Base-by-base conservation (phyloP, 2,329 filamentous ascomycete species). In the Podosphaera leucotricha region DNA sequence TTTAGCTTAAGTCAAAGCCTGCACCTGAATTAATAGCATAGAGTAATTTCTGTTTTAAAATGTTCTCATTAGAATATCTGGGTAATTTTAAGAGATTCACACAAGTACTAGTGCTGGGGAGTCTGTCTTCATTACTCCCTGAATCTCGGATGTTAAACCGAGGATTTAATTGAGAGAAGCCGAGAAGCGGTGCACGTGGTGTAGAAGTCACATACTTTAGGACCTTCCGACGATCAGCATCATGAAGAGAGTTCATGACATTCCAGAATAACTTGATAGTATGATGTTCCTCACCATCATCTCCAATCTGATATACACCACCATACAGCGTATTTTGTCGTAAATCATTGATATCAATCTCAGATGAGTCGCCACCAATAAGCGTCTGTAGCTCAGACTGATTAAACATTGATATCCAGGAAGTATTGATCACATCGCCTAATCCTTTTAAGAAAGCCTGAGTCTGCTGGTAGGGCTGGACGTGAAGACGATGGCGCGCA, bases 331-430 rank as follows among this genome's bases (percentile, higher is more conserved):
- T 95, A 61, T 95, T 81, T 44, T 67, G 67, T 20, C 86, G 75
- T 36, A 95, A 68, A 58, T 98, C 90, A 22, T 80, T 74, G 30
- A 98, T 70, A 55, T 94, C 80, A 46, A 98, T 92, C 48, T 82
- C 77, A 8, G 77, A 77, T 22, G 76, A 78, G 53, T 92, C 85
- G 38, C 90, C 90, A 44, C 85, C 83, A 15, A 98, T 80, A 5
- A 98, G 75, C 1, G 83, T 90, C 62, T 95, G 90, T 3, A 98
- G 70, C 59, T 98, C 90, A 2, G 75, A 75, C 59, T 94, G 87
- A 60, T 98, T 98, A 66, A 98, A 98, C 90, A 98, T 95, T 54
- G 80, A 85, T 3, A 98, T 70, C 90, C 90, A 98, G 2, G 75
- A 74, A 0, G 87, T 86, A 46, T 86, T 79, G 50, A 98, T 90